A percentile compares a stretch with the other conserved stretches of the same genome.
These are phyloP conservation scores for Paecilomyces niveus DNA, from an alignment of 2,329 filamentous ascomycete genomes.

Conservation along the genomic window DNA sequence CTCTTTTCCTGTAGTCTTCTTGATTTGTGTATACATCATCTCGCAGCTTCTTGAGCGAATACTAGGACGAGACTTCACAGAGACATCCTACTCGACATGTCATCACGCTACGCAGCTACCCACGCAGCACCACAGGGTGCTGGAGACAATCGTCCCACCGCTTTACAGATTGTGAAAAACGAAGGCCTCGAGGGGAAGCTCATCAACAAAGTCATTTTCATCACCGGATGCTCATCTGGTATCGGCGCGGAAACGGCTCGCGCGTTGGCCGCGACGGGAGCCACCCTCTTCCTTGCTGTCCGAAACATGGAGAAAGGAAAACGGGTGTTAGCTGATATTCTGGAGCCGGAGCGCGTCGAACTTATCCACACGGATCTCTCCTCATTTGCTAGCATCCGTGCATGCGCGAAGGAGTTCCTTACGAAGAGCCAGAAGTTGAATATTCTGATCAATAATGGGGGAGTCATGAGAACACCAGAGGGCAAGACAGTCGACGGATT, in stretches of 20 bases:
- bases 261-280: constrained; percentile 40
- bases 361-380: constrained; percentile 28
- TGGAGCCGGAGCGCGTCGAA: constrained; percentile 18
- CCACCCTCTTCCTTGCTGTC: constrained; percentile 38
- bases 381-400: constrained; percentile 26
- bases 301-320: constrained; percentile 35
- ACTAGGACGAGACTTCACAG: no score
- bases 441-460: constrained; percentile 12
- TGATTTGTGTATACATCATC: no score
- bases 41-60: no score
- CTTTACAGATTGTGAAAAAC: constrained; percentile 17
- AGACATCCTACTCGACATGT: no score
- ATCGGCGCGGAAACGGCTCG: constrained; percentile 40
- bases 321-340: constrained; percentile 10
- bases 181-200: constrained; percentile 11
- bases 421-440: constrained; percentile 28
- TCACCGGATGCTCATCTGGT: constrained; percentile 40
- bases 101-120: constrained; percentile 13
- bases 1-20: no score
- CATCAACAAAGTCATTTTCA: constrained; percentile 30
- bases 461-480: constrained; percentile 1
- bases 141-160: constrained; percentile 18
- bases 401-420: constrained; percentile 25
- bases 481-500: constrained; percentile 21
- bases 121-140: constrained; percentile 15